These are phyloP conservation scores for Lentinula lateritia DNA, from an alignment of 768 basidiomycete species.

Conservation along the genomic window DNA sequence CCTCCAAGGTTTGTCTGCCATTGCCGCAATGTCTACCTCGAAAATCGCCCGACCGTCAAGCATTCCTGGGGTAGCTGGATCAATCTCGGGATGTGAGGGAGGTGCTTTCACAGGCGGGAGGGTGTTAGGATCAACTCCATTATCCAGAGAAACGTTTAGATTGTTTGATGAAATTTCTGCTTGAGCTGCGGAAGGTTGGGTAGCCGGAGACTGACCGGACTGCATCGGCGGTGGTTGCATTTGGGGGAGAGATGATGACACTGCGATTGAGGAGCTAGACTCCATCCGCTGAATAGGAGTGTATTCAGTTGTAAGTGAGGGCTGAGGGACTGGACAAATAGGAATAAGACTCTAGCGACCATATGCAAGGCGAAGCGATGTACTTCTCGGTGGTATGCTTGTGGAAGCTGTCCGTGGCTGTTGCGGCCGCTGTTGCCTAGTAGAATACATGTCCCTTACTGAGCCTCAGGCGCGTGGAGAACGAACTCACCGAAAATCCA, in stretches of 20 bases:
- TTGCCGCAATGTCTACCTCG: slow-evolving; percentile 72
- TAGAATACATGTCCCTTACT: slow-evolving; percentile 23
- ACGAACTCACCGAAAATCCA: slow-evolving; percentile 63
- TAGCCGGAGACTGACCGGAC: neutral
- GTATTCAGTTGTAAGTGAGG: slow-evolving; percentile 77
- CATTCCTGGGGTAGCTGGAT: slow-evolving; percentile 59
- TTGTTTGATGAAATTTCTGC: neutral
- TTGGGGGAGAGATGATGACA: slow-evolving; percentile 13
- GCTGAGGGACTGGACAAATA: slow-evolving; percentile 32
- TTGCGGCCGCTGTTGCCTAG: slow-evolving; percentile 11
- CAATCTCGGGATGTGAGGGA: slow-evolving; percentile 74
- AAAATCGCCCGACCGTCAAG: slow-evolving; percentile 76
- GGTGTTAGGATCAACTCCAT: slow-evolving; percentile 56
- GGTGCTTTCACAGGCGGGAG: slow-evolving; percentile 68
- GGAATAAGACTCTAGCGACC: neutral
- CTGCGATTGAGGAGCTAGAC: slow-evolving; percentile 24
- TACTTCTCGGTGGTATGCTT: slow-evolving; percentile 28
- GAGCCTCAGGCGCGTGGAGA: slow-evolving; percentile 17
- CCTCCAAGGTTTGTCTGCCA: slow-evolving; percentile 87
- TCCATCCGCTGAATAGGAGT: slow-evolving; percentile 64
- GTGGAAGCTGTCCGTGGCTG: slow-evolving; percentile 12
- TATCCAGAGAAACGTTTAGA: slow-evolving; percentile 22
- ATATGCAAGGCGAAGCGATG: neutral
- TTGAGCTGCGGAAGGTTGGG: slow-evolving; percentile 15
- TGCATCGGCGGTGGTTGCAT: slow-evolving; percentile 11